Percentiles rank a stretch among this genome's conserved stretches.
These are phyloP conservation scores for Geosmithia putterillii DNA, from an alignment of 2,329 filamentous ascomycete species.

Conservation along the genomic window DNA sequence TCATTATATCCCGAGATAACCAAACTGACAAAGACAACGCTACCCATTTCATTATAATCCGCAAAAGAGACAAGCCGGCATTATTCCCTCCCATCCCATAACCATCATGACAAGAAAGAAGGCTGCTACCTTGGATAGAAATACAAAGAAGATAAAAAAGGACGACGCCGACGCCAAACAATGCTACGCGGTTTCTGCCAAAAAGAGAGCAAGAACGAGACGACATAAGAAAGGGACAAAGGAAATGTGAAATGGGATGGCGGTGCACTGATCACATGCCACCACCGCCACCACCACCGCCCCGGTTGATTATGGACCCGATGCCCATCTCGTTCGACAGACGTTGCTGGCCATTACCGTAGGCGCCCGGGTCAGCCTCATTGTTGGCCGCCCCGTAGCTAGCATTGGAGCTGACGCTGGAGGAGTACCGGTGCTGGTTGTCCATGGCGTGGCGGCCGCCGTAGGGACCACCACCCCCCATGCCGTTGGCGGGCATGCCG, in stretches of 20 bases:
- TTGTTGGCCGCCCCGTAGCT: constrained; percentile 15
- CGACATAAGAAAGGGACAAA: neutral
- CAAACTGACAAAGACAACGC: neutral
- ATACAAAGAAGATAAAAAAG: neutral
- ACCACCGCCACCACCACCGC: constrained; percentile 14
- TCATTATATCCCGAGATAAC: neutral
- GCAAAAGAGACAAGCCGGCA: neutral
- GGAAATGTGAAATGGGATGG: neutral
- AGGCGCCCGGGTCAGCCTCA: constrained; percentile 30
- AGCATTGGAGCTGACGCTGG: constrained; percentile 37
- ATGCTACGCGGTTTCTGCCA: neutral
- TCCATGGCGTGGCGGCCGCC: constrained; percentile 3
- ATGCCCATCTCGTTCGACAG: constrained; percentile 51
- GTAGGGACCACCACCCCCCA: constrained; percentile 6
- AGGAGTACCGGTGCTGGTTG: constrained; percentile 33
- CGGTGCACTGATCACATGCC: neutral
- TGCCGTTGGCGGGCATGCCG: constrained; percentile 7
- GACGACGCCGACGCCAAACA: neutral
- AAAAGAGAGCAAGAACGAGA: neutral
- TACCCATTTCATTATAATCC: neutral
- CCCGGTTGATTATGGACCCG: constrained; percentile 43
- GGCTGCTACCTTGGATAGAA: neutral
- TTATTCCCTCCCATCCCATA: neutral
- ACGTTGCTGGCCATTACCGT: constrained; percentile 28
- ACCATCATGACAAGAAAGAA: neutral